These are phyloP conservation scores for Xylaria multiplex DNA, from an alignment of 2,329 filamentous ascomycete genomes.

Conservation along the genomic window DNA sequence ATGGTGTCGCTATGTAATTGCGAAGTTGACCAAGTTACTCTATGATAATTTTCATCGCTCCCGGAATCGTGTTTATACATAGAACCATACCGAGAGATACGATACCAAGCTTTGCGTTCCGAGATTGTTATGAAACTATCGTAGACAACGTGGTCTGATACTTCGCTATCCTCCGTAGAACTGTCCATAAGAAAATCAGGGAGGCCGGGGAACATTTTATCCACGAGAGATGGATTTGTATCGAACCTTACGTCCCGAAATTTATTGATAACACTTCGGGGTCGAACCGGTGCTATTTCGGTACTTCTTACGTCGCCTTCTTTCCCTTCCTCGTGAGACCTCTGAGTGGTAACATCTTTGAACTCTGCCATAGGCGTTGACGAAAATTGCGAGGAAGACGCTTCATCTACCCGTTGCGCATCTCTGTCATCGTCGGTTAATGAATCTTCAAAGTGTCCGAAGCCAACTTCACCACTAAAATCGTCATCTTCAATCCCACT, in stretches of 20 bases:
- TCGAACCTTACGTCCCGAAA: slow-evolving; percentile 46
- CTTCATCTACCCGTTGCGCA: slow-evolving; percentile 3
- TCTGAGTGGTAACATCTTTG: slow-evolving; percentile 11
- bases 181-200: slow-evolving; percentile 20
- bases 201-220: slow-evolving; percentile 50
- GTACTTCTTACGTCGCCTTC: neutral
- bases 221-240: slow-evolving; percentile 38
- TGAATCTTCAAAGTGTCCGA: slow-evolving; percentile 49
- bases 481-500: slow-evolving; percentile 24
- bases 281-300: slow-evolving; percentile 19
- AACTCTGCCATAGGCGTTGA: slow-evolving; percentile 39
- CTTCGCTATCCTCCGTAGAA: slow-evolving; percentile 40
- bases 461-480: slow-evolving; percentile 24
- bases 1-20: slow-evolving; percentile 63
- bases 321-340: slow-evolving; percentile 2
- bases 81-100: slow-evolving; percentile 69
- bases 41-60: slow-evolving; percentile 68
- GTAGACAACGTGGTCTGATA: slow-evolving; percentile 59
- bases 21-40: slow-evolving; percentile 67
- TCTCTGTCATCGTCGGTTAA: slow-evolving; percentile 17
- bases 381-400: slow-evolving; percentile 29
- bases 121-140: slow-evolving; percentile 65
- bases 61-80: slow-evolving; percentile 65
- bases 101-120: slow-evolving; percentile 73
- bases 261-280: slow-evolving; percentile 44